Evolutionary conservation across 345 rosid species (phyloP).

Genomic region (Arabidopsis arenosa): DNA sequence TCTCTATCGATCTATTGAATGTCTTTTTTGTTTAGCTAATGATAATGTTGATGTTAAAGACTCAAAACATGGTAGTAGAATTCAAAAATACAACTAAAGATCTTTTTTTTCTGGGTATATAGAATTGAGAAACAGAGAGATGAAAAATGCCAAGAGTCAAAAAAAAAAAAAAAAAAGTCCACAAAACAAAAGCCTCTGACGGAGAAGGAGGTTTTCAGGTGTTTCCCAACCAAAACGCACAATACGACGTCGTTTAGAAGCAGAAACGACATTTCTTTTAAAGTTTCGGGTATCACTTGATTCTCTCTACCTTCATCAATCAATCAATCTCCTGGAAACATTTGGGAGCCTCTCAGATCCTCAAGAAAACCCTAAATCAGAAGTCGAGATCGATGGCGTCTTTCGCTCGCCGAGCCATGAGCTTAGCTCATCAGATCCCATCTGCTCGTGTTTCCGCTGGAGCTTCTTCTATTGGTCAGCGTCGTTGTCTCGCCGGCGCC

Average conservation of each 20-base stretch:
- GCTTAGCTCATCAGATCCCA: constrained; percentile 45
- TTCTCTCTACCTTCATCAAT: constrained; percentile 7
- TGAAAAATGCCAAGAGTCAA: neutral
- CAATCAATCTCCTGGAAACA: constrained; percentile 20
- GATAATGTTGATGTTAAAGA: neutral
- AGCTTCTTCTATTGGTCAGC: constrained; percentile 25
- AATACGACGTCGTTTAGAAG: constrained; percentile 5
- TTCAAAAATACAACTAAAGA: neutral
- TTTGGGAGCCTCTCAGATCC: constrained; percentile 27
- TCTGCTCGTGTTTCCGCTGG: constrained; percentile 25
- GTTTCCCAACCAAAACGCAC: neutral
- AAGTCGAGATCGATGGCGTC: constrained; percentile 43
- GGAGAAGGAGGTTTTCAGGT: neutral
- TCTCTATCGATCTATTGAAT: too few relatives aligned
- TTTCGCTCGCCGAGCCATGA: constrained; percentile 49
- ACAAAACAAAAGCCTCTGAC: constrained; percentile 1
- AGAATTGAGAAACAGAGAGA: neutral
- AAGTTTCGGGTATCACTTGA: neutral
- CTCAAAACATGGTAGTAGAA: neutral
- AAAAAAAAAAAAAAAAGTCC: neutral
- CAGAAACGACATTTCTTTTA: neutral
- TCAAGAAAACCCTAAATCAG: constrained; percentile 39
- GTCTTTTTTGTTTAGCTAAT: neutral
- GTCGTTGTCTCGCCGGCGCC: constrained; percentile 49
- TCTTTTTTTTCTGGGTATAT: neutral